Conservation (phyloP, 2,329 filamentous ascomycete genomes). For the Aspergillus sp. region DNA sequence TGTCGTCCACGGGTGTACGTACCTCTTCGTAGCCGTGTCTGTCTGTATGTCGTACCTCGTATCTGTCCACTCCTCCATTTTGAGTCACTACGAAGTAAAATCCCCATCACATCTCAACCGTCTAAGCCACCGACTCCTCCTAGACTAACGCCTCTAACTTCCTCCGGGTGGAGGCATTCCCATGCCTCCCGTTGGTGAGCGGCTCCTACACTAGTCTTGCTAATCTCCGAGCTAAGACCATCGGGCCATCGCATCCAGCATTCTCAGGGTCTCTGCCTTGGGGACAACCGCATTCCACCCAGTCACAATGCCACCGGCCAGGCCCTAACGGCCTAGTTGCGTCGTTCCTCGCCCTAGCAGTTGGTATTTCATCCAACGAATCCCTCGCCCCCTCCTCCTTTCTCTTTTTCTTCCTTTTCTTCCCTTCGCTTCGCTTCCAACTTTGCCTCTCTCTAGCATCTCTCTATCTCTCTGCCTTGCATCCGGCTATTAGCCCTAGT, state of each 20-base stretch:
- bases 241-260: conserved; percentile 1
- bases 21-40: no score
- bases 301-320: no score
- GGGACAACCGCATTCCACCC: no score
- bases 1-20: no score
- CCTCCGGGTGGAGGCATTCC: no score
- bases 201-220: not conserved
- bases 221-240: conserved; percentile 1
- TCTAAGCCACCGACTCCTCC: no score
- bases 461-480: conserved; percentile 2
- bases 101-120: no score
- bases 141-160: no score
- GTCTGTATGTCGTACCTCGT: no score
- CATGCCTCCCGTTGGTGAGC: conserved; percentile 5
- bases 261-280: not conserved
- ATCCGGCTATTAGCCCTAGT: conserved; percentile 11
- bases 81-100: no score
- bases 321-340: conserved; percentile 3
- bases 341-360: not conserved
- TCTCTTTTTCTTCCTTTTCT: conserved; percentile 1
- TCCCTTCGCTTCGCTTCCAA: conserved; percentile 12
- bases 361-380: not conserved
- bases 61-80: no score
- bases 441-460: conserved; percentile 8
- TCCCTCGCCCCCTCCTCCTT: not conserved